These are phyloP conservation scores for Eucalyptus virginea DNA, from an alignment of 345 rosid species.

Conservation along the genomic window DNA sequence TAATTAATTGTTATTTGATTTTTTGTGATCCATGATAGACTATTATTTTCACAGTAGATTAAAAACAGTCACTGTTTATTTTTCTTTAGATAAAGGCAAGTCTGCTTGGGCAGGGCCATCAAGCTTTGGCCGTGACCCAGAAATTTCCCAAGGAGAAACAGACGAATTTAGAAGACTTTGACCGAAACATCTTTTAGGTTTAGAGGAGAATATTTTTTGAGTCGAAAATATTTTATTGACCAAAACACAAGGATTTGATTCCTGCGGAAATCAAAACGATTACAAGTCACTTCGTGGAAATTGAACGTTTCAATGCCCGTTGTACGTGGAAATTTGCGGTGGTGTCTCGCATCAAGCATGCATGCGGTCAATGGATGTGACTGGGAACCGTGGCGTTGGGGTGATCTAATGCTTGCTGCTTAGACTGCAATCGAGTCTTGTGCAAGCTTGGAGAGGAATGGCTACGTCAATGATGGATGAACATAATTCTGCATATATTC, in stretches of 20 bases:
- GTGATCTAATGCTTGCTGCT: not conserved
- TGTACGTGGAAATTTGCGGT: not conserved
- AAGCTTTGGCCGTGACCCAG: not conserved
- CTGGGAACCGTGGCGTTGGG: not conserved
- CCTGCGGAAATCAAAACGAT: not conserved
- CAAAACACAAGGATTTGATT: not conserved
- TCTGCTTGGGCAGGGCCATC: no score
- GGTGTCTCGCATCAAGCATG: not conserved
- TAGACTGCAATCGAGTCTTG: not conserved
- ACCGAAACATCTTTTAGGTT: not conserved
- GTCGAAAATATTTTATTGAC: no score
- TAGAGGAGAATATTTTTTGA: no score
- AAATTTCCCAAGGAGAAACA: not conserved
- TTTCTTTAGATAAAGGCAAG: not conserved
- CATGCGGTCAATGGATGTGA: not conserved
- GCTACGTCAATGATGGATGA: not conserved
- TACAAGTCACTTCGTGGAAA: not conserved
- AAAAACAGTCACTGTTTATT: no score
- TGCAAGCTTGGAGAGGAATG: not conserved
- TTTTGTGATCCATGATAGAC: no score
- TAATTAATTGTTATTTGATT: no score
- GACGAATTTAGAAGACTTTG: not conserved
- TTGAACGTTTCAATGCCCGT: not conserved
- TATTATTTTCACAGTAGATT: no score
- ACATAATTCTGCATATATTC: not conserved